Base-by-base conservation (phyloP, 1,139 yeast species). In the Candida sp. region DNA sequence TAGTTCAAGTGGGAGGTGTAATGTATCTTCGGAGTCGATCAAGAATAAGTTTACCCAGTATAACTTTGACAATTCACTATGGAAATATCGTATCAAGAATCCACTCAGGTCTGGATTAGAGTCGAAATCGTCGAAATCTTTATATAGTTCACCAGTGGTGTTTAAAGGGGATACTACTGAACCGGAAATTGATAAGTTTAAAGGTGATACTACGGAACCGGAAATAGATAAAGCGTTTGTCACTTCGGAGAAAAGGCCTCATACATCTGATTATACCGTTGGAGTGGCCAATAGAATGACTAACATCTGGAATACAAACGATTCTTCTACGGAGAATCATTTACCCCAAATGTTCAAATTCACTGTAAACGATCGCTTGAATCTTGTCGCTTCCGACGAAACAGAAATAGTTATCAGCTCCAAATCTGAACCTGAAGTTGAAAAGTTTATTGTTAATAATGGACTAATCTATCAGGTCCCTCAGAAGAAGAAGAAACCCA, bases 141-240 rank as follows among this genome's bases (percentile, higher is more conserved):
- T 45, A 3, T 34, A 29, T 25, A 49, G 50, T 32, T 49, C 51
- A 3, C 47, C 51, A 27, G 33, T 44, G 36, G 19, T 22, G 8
- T 22, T 35, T 33, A 36, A 43, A 21, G 29, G 30, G 9, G 21
- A 38, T 29, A 37, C 44, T 22, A 39, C 40, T 2, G 46, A 46
- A n/a, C 35, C 54, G 32, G 60, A 53, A 35, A 53, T 58, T 9
- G 63, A 59, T 39, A 15, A 15, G 19, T 15, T 15, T 15, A 15
- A 15, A 15, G 19, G 30, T 12, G 21, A 38, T 29, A 37, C 44
- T 22, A 39, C 40, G 1, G 46, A 46, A n/a, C 35, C 54, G 32
- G 60, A 53, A 35, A 53, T 58, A 7, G 63, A 59, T 39, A 40
- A 49, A 15, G 61, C 57, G 5, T 56, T 56, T 35, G 39, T 57